Conservation (phyloP, 2,329 filamentous ascomycete genomes). For the Fusarium citri region DNA sequence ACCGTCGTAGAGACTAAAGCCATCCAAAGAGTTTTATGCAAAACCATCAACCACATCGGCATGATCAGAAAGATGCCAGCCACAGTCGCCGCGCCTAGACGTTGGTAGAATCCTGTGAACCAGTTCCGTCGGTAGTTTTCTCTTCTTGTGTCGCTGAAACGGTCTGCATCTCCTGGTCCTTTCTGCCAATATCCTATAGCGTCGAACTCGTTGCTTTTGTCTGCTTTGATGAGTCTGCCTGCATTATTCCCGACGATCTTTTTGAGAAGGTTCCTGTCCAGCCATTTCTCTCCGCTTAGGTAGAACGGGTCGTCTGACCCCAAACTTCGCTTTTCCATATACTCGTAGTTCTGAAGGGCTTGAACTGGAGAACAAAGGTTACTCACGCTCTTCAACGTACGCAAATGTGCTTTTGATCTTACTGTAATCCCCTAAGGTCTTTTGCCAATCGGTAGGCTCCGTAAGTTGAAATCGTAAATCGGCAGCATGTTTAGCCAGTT, state of each 20-base stretch:
- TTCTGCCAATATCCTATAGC: no score
- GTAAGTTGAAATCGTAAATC: no score
- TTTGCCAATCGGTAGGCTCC: fast-evolving
- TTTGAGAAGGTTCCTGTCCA: neutral
- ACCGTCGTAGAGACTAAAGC: neutral
- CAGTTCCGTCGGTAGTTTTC: neutral
- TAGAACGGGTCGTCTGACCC: neutral
- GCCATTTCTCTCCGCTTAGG: neutral
- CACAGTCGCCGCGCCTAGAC: neutral
- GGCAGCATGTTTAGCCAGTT: no score
- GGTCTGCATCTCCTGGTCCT: fast-evolving
- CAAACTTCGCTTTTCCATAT: neutral
- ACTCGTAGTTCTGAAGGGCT: neutral
- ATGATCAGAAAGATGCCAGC: neutral
- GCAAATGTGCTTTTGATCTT: no score
- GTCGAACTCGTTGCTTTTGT: fast-evolving
- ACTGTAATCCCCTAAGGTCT: fast-evolving
- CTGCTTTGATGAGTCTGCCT: fast-evolving
- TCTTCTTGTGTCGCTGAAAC: neutral
- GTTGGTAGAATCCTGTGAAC: neutral
- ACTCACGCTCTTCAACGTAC: fast-evolving
- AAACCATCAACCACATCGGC: constrained; percentile 10
- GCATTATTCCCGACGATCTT: fast-evolving
- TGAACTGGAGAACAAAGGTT: neutral
- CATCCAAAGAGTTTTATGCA: neutral